Conservation (phyloP, 257 asterid genomes). For the Osmanthus fragrans region DNA sequence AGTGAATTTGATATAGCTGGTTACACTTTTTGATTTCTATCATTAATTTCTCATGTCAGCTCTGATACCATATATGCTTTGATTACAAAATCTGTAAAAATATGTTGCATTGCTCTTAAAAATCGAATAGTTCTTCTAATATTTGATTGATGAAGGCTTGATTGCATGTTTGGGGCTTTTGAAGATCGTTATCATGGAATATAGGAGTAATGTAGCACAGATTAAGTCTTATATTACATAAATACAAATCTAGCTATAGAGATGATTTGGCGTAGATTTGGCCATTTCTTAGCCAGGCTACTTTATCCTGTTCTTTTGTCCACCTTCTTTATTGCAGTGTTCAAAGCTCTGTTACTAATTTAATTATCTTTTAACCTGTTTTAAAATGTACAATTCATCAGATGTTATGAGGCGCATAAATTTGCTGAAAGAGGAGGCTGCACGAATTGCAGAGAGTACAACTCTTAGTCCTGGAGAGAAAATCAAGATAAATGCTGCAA, state of each 20-base stretch:
- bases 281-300: slow-evolving; percentile 13
- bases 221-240: slow-evolving; percentile 11
- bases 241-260: slow-evolving; percentile 12
- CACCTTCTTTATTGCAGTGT: slow-evolving; percentile 16
- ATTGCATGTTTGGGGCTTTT: background rate
- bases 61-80: background rate
- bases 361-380: slow-evolving; percentile 20
- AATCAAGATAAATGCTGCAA: slow-evolving; percentile 91
- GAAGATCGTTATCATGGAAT: slow-evolving; percentile 12
- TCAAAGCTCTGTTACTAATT: slow-evolving; percentile 7
- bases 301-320: slow-evolving; percentile 17
- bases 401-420: slow-evolving; percentile 96
- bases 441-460: slow-evolving; percentile 75
- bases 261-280: slow-evolving; percentile 16
- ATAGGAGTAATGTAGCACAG: slow-evolving; percentile 6
- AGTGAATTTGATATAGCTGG: background rate
- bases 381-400: slow-evolving; percentile 32
- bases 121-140: slow-evolving; percentile 1
- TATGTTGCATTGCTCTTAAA: background rate
- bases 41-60: background rate
- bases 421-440: slow-evolving; percentile 95
- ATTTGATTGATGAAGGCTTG: slow-evolving; percentile 18
- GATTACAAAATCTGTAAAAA: background rate
- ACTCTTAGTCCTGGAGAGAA: slow-evolving; percentile 85
- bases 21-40: background rate